A percentile compares a stretch with the other conserved stretches of the same genome.
These are phyloP conservation scores for Ambrosiella xylebori DNA, from an alignment of 2,329 filamentous ascomycete genomes.

Conservation along the genomic window DNA sequence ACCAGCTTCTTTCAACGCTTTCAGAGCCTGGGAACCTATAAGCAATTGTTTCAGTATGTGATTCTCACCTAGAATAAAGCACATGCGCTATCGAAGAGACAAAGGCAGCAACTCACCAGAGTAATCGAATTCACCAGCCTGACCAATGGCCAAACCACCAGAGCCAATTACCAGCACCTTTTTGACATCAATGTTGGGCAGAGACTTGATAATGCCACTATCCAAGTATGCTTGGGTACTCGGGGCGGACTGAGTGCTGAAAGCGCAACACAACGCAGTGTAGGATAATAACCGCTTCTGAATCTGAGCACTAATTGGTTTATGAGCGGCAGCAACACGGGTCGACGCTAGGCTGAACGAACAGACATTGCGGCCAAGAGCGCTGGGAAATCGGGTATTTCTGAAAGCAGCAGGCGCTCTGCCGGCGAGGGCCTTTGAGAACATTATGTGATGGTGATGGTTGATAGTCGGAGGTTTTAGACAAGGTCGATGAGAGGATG, in stretches of 20 bases:
- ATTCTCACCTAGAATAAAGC: background rate
- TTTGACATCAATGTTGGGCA: conserved; percentile 72
- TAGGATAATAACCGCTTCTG: conserved; percentile 34
- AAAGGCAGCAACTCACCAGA: conserved; percentile 49
- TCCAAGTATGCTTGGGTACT: conserved; percentile 76
- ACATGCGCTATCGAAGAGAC: background rate
- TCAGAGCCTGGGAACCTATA: conserved; percentile 82
- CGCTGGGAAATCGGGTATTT: conserved; percentile 30
- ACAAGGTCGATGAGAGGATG: background rate
- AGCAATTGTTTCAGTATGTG: conserved; percentile 13
- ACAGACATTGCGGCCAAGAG: conserved; percentile 5
- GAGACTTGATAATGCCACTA: conserved; percentile 69
- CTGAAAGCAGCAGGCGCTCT: conserved; percentile 41
- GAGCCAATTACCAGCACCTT: conserved; percentile 94
- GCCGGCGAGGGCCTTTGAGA: conserved; percentile 31
- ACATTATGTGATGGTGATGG: conserved; percentile 14
- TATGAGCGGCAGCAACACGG: conserved; percentile 4
- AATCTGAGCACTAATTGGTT: conserved; percentile 6
- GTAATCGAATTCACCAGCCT: conserved; percentile 97
- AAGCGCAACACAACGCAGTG: conserved; percentile 25
- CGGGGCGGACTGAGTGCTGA: conserved; percentile 49
- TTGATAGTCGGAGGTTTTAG: background rate
- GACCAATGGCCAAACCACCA: conserved; percentile 89
- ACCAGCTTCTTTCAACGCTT: conserved; percentile 89
- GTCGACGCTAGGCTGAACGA: conserved; percentile 5